Evolutionary conservation across 2,329 filamentous ascomycete species (phyloP), one percentile per base, ranked within the genome.

Genomic region (Elsinoe ampelina): DNA sequence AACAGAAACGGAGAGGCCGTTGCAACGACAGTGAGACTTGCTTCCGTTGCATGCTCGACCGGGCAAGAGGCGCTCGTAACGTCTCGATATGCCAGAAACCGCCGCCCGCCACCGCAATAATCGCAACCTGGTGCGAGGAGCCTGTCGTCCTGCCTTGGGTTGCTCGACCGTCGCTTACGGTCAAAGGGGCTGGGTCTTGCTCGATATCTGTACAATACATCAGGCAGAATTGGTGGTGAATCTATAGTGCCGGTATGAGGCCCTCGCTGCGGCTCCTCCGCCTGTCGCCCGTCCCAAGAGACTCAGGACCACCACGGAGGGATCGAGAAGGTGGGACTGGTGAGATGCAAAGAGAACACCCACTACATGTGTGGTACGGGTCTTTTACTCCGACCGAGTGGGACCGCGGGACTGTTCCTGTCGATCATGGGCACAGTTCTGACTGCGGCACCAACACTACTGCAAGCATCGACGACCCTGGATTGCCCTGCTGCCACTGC

Each of bases 31-130:
- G 48, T 52, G 48, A 52, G 48, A 52, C 48, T 52, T 52, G 32
- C 48, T 39, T 52, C 32, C 48, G 34, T 52, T 39, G 48, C 32
- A 52, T 52, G 35, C 48, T 52, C 48, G 48, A 38, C 48, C 48
- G 35, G 48, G 48, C 48, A 52, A 52, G 48, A 52, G 48, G 26
- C 32, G 48, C 34, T 52, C 48, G 19, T 10, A 52, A 36, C 48
- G 48, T 52, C 48, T 52, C 48, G 48, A 52, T 52, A 52, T 52
- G 48, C 48, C 48, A 52, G 48, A 52, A 52, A 52, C 48, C 48
- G 48, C 48, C 32, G 48, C 48, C 48, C 32, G 48, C 48, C 48
- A 52, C 48, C 48, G 48, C 15, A 26, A 52, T 52, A 19, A 7
- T 35, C 20, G 32, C 10, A 50, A 39, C 36, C 36, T 26, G 22